These are phyloP conservation scores for Trypanosoma vivax DNA, from an alignment of 208 protist species.

Conservation along the genomic window DNA sequence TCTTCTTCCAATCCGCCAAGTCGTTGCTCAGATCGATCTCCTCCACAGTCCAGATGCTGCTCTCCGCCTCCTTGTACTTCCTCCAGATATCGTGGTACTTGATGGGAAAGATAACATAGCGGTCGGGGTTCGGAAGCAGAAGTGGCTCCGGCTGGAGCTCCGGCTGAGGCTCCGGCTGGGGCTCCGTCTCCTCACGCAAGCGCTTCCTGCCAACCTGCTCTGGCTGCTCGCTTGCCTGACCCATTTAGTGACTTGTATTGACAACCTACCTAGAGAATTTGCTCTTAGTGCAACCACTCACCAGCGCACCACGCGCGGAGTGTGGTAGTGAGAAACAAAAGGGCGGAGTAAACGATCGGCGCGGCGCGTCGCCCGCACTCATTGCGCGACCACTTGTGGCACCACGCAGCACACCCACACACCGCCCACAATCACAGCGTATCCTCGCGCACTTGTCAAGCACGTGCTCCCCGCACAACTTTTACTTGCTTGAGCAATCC, in stretches of 20 bases:
- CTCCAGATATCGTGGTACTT: constrained; percentile 96
- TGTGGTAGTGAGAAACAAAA: too few species aligned
- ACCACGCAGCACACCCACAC: too few species aligned
- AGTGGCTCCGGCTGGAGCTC: constrained; percentile 83
- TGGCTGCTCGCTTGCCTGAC: not conserved
- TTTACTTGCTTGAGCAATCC: too few species aligned
- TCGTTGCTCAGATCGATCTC: constrained; percentile 97
- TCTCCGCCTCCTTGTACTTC: constrained; percentile 99
- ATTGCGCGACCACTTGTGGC: too few species aligned
- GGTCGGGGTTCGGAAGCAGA: constrained; percentile 92
- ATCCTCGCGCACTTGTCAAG: too few species aligned
- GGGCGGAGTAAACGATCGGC: too few species aligned
- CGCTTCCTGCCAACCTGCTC: not conserved
- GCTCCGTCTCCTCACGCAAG: not conserved
- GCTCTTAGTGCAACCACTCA: too few species aligned
- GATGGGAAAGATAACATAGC: constrained; percentile 98
- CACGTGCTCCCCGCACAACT: too few species aligned
- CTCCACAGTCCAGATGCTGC: constrained; percentile 97
- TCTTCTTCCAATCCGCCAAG: constrained; percentile 92
- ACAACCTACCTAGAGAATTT: too few species aligned
- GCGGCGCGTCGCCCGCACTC: too few species aligned
- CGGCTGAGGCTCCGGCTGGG: not conserved
- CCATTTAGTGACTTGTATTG: not conserved
- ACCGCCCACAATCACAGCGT: too few species aligned
- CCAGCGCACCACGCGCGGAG: too few species aligned